Conservation (phyloP, 306 rosid species). For the Oemleria cerasiformis region DNA sequence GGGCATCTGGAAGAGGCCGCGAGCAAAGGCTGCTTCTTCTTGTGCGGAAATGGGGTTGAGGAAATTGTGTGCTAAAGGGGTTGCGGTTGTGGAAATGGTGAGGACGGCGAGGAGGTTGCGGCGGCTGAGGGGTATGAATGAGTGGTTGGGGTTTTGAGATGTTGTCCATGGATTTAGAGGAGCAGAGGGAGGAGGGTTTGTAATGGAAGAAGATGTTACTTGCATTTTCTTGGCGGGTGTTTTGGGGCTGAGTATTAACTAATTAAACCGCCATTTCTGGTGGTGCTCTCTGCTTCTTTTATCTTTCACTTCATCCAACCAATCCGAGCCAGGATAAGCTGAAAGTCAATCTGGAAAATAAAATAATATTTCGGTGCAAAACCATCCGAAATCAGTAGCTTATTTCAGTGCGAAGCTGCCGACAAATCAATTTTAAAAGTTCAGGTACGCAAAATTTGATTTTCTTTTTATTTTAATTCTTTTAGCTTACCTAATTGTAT, state of each 20-base stretch:
- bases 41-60: constrained; percentile 12
- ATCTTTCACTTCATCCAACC: neutral
- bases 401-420: too few species aligned
- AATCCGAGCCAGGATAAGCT: neutral
- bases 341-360: neutral
- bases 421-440: too few species aligned
- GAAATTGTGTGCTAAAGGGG: constrained; percentile 15
- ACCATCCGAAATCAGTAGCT: too few species aligned
- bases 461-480: too few species aligned
- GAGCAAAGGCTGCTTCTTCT: constrained; percentile 27
- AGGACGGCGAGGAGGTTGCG: constrained; percentile 28
- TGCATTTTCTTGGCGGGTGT: constrained; percentile 27
- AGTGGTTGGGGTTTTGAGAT: constrained; percentile 3
- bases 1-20: constrained; percentile 52
- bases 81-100: constrained; percentile 22
- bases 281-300: neutral
- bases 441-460: too few species aligned
- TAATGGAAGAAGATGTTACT: constrained; percentile 13
- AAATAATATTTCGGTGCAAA: too few species aligned
- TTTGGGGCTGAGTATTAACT: neutral
- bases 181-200: constrained; percentile 6
- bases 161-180: constrained; percentile 15
- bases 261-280: neutral
- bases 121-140: constrained; percentile 28
- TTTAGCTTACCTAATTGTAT: too few species aligned